phyloP scores from a whole-genome alignment of 2,329 filamentous ascomycete genomes.

The Teratosphaeria destructans region DNA sequence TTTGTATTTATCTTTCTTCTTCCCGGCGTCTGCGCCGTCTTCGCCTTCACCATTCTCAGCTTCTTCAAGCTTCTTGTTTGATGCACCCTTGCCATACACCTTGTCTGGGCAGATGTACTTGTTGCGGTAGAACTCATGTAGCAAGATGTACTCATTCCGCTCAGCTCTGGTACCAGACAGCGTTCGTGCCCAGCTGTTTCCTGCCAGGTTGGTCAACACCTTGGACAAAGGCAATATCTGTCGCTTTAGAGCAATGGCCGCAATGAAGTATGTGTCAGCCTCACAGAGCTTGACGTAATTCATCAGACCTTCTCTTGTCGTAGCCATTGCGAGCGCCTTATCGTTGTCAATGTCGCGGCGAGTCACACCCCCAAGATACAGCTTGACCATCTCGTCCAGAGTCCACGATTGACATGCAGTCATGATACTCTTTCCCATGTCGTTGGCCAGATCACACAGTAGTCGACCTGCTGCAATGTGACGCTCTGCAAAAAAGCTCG shows the following conservation, averaged over 20 bases:
- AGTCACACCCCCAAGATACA: conserved; percentile 66
- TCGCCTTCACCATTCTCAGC: conserved; percentile 59
- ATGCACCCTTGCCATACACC: conserved; percentile 58
- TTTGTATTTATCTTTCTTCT: conserved; percentile 99
- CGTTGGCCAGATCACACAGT: conserved; percentile 88
- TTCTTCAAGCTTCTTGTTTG: conserved; percentile 59
- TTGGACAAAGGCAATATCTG: conserved; percentile 92
- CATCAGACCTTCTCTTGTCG: conserved; percentile 73
- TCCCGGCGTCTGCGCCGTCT: conserved; percentile 53
- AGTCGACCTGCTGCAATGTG: conserved; percentile 81
- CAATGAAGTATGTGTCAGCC: conserved; percentile 90
- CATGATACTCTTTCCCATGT: conserved; percentile 95
- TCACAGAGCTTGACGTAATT: conserved; percentile 92
- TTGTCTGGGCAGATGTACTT: conserved; percentile 99
- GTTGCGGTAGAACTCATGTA: conserved; percentile 92
- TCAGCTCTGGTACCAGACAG: conserved; percentile 92
- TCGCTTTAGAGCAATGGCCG: conserved; percentile 75
- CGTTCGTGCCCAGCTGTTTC: conserved; percentile 96
- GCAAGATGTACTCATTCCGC: conserved; percentile 96
- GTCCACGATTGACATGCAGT: conserved; percentile 96
- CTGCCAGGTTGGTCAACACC: conserved; percentile 88
- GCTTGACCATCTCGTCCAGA: conserved; percentile 90
- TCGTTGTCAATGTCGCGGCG: conserved; percentile 86
- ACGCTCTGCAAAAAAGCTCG: conserved; percentile 86
- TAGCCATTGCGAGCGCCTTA: conserved; percentile 67